phyloP scores from a whole-genome alignment of 352 stramenopile genomes.

The Phytophthora sojae region DNA sequence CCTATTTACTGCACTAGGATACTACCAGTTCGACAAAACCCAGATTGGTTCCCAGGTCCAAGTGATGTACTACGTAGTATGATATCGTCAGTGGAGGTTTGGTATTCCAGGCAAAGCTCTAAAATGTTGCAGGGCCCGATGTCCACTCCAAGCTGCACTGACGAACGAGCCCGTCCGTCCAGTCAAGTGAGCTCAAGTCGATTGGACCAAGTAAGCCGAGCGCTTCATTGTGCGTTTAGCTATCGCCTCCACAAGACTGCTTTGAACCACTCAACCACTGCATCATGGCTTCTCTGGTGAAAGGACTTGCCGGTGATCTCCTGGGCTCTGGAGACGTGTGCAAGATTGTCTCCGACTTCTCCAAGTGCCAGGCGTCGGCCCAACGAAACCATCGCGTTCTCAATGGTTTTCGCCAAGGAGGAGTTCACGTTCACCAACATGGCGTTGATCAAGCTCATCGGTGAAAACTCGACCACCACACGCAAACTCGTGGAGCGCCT shows the following conservation, averaged over 20 bases:
- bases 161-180: too few relatives aligned
- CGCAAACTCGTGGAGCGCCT: background rate
- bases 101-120: background rate
- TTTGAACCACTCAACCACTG: too few relatives aligned
- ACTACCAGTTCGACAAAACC: background rate
- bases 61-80: too few relatives aligned
- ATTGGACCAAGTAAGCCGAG: background rate
- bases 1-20: constrained; percentile 1
- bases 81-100: background rate
- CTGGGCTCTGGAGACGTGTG: background rate
- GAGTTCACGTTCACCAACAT: background rate
- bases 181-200: background rate
- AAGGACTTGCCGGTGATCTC: background rate
- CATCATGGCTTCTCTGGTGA: background rate
- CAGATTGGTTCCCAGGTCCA: background rate
- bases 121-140: background rate
- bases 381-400: background rate
- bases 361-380: background rate
- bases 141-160: background rate
- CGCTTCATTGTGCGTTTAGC: background rate
- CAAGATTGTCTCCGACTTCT: background rate
- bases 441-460: background rate
- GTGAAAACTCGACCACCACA: background rate
- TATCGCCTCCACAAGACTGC: background rate
- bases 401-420: background rate